Base-by-base conservation (phyloP, 768 basidiomycete species). In the Imleria badia region DNA sequence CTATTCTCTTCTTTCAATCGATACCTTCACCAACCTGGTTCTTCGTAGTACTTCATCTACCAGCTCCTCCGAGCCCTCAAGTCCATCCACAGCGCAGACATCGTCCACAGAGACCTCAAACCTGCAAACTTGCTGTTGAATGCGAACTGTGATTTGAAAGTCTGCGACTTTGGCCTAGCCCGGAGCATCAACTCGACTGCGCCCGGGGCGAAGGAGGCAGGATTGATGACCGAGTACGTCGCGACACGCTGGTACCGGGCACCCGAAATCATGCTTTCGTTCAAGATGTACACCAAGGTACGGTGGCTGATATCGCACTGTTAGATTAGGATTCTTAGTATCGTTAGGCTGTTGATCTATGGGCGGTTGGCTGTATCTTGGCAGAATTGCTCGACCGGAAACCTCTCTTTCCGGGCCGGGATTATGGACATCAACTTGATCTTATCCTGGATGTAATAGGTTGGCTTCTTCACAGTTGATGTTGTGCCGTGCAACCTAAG, bases 241-340 rank as follows among this genome's bases (percentile, higher is more conserved):
- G 92, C 93, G 3, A 95, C 94, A 48, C 75, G 93, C 50, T 95
- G 91, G 93, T 96, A 94, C 69, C 84, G 91, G 45, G 93, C 94
- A 0, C 92, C 92, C 0, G 94, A 96, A 71, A 93, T 95, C 67
- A 96, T 96, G 93, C 77, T 94, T 48, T 91, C 88, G 4, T 94
- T 94, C 82, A 91, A 92, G 75, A 88, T 88, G 84, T 87, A 88
- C 67, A 86, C 85, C 52, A 86, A 86, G 77, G 86, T 83, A 58
- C 19, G 57, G 26, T 35, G 33, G 22, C 36, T 49, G 48, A 33
- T 30, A 35, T 43, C 35, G 6, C 48, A 43, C 56, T 57, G 26
- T 58, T 39, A 51, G 57, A 23, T 59, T 58, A 35, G 8, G 20
- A 33, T 35, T 33, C 51, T 52, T 45, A 40, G 31, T 52, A 23